phyloP scores from a whole-genome alignment of 768 basidiomycete species.

The Rhizopogon roseolus region DNA sequence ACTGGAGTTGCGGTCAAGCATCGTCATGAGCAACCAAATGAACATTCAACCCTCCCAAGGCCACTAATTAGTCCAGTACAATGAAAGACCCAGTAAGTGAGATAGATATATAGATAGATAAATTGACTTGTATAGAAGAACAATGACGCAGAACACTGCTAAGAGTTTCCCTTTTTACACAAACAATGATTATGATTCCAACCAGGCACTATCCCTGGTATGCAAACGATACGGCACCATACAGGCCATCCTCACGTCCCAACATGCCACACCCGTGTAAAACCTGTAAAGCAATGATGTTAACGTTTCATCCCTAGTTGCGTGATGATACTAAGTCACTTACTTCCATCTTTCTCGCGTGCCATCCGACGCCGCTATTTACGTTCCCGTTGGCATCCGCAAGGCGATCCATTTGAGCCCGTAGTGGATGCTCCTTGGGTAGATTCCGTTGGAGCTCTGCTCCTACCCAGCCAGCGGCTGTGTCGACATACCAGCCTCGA shows the following conservation, averaged over 20 bases:
- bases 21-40: background rate
- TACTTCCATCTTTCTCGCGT: conserved; percentile 95
- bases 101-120: background rate
- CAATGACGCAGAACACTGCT: background rate
- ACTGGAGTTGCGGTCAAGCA: background rate
- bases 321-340: conserved; percentile 21
- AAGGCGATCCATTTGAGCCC: conserved; percentile 66
- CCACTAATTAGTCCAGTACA: conserved; percentile 6
- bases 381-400: conserved; percentile 84
- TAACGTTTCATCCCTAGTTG: background rate
- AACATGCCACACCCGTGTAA: conserved; percentile 88
- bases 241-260: conserved; percentile 89
- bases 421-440: conserved; percentile 55
- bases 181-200: background rate
- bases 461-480: conserved; percentile 72
- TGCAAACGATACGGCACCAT: conserved; percentile 91
- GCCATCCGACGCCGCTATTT: conserved; percentile 92
- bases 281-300: conserved; percentile 39
- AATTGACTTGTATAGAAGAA: background rate
- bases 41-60: conserved; percentile 3
- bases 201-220: conserved; percentile 64
- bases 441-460: conserved; percentile 59
- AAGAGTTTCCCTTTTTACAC: background rate
- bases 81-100: background rate
- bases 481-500: conserved; percentile 92